Base-by-base conservation (phyloP, 1,139 yeast genomes). In the Waltiozyma sp. region DNA sequence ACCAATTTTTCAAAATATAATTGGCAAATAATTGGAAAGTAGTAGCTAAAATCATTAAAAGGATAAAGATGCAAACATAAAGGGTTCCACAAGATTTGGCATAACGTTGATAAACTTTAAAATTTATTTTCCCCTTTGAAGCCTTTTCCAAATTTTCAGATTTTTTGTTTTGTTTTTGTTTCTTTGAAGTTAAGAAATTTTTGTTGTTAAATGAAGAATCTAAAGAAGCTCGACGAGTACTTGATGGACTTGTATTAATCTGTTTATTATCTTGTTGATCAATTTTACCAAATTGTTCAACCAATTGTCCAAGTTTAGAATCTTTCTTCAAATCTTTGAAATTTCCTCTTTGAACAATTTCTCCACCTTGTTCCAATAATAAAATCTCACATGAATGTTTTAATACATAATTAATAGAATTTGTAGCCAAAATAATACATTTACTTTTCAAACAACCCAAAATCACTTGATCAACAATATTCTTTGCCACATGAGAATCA, bases 401-500 rank as follows among this genome's bases (percentile, higher is more conserved):
- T 56, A 87, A 70, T 14, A 86, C 89, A 41, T n/a, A n/a, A n/a
- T 78, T 73, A 36, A 85, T 78, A 7, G 85, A 75, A 61, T 88
- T 88, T 2, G 96, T 88, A 2, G 94, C 84, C 53, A 88, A 69
- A 37, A 88, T 66, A 49, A 78, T 74, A 42, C 95, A 36, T 36
- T 85, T 86, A n/a, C 79, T 61, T 37, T 73, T 69, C 47, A 87
- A 66, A 41, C 87, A 60, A 38, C 95, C 95, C 19, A 86, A 78
- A 43, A 82, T 60, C 15, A 81, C 83, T 41, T 72, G 62, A 34
- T 69, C 68, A 42, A 77, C 72, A 47, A 87, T 70, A 48, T 77
- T 84, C 49, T 72, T 75, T 16, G 89, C 83, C 45, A 86, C 94
- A 62, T 86, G 88, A 40, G 89, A 82, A 65, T 87, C 93, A 26